phyloP scores from a whole-genome alignment of 176 grass and related monocot genomes.

The Juncus inflexus region DNA sequence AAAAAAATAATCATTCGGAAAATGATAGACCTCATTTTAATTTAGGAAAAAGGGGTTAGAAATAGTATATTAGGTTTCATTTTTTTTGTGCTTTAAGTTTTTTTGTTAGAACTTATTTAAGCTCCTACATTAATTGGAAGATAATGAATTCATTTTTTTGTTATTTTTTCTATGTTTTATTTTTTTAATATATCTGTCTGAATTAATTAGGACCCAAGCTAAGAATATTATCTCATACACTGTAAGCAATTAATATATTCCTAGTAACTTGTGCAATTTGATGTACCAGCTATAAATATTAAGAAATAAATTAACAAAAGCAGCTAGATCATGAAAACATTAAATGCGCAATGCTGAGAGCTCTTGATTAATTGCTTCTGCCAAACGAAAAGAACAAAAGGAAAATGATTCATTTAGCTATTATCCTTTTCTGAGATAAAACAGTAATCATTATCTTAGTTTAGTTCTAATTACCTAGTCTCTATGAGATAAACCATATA shows the following conservation, averaged over 20 bases:
- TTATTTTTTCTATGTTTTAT: background rate
- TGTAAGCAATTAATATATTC: slow-evolving; percentile 14
- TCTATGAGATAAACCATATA: no score
- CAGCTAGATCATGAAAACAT: no score
- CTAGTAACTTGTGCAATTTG: background rate
- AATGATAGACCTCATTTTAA: background rate
- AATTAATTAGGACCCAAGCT: background rate
- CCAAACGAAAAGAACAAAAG: no score
- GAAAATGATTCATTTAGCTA: no score
- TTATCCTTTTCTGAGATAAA: no score
- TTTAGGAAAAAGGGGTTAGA: slow-evolving; percentile 5
- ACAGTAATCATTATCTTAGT: no score
- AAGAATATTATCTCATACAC: slow-evolving; percentile 7
- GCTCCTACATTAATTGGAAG: slow-evolving; percentile 7
- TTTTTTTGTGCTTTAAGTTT: slow-evolving; percentile 2
- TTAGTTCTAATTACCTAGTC: no score
- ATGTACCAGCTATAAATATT: slow-evolving; percentile 10
- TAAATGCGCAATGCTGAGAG: no score
- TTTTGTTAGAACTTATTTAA: slow-evolving; percentile 12
- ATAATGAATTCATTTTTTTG: slow-evolving; percentile 14
- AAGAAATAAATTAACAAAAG: no score
- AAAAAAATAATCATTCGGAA: slow-evolving; percentile 1
- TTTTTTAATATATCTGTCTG: background rate
- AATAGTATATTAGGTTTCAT: slow-evolving; percentile 13
- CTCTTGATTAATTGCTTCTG: no score